phyloP scores from a whole-genome alignment of 2,329 filamentous ascomycete species.

The Sclerotinia glacialis region DNA sequence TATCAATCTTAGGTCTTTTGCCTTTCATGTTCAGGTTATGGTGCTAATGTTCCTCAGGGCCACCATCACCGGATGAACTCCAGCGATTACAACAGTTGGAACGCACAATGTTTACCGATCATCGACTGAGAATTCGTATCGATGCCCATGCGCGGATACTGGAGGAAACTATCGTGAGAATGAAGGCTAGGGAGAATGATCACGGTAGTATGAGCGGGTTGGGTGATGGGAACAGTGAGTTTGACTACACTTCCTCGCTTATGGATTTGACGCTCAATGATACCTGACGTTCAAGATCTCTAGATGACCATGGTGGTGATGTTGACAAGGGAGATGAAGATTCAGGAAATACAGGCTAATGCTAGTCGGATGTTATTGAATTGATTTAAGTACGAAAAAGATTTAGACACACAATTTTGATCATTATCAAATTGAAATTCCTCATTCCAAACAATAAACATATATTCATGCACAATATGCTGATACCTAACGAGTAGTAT shows the following conservation, averaged over 20 bases:
- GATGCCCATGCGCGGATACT: neutral
- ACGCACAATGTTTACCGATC: neutral
- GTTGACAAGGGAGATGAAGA: neutral
- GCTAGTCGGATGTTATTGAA: no score
- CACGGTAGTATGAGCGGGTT: neutral
- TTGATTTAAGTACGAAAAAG: neutral
- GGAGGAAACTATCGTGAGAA: neutral
- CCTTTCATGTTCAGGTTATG: no score
- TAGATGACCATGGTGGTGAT: neutral
- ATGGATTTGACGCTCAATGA: no score
- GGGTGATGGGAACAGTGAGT: neutral
- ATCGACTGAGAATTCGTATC: neutral
- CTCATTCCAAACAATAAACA: neutral
- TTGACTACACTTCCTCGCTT: no score
- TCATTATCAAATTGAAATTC: neutral
- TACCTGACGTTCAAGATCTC: no score
- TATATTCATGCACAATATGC: neutral
- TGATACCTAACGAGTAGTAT: no score
- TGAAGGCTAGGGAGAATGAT: neutral
- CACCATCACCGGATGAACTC: neutral
- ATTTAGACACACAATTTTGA: accelerated
- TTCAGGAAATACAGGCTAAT: neutral
- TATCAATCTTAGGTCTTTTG: neutral
- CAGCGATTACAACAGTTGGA: neutral
- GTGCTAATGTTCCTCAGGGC: neutral